Conservation (phyloP, 106 monocot species). For the Narthecium ossifragum region DNA sequence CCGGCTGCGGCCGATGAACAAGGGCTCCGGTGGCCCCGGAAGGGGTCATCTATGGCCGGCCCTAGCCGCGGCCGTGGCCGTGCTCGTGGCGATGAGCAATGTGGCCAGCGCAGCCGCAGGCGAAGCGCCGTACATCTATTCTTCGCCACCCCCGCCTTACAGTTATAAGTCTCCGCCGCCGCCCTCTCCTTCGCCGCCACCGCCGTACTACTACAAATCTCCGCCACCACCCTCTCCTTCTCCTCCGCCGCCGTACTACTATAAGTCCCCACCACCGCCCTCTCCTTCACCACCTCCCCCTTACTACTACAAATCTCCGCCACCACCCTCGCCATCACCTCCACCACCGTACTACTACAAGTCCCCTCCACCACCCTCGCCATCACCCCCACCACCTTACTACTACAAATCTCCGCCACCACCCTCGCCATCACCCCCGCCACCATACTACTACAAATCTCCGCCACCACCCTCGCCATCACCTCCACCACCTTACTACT, state of each 20-base stretch:
- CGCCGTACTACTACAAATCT: slow-evolving; percentile 10
- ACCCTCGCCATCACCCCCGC: neutral
- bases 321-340: neutral
- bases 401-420: neutral
- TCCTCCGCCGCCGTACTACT: neutral
- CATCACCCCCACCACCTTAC: neutral
- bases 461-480: neutral
- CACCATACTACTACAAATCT: neutral
- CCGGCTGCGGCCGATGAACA: neutral
- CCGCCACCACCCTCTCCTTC: slow-evolving; percentile 5
- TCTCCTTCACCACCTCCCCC: slow-evolving; percentile 2
- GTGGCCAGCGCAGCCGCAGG: slow-evolving; percentile 6
- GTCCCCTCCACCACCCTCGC: neutral
- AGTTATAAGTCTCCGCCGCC: slow-evolving; percentile 8
- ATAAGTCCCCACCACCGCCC: neutral
- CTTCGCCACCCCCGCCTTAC: slow-evolving; percentile 14
- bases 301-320: slow-evolving; percentile 2
- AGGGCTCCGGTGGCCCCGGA: slow-evolving; percentile 4
- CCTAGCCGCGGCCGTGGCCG: slow-evolving; percentile 14
- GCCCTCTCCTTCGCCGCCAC: neutral
- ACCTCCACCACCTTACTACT: neutral
- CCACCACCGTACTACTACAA: slow-evolving; percentile 4
- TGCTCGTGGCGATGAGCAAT: slow-evolving; percentile 12
- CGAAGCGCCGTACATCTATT: slow-evolving; percentile 12
- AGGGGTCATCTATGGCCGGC: slow-evolving; percentile 25